Base-by-base conservation (phyloP, 441 rosid species). In the Euphorbia celastroides region DNA sequence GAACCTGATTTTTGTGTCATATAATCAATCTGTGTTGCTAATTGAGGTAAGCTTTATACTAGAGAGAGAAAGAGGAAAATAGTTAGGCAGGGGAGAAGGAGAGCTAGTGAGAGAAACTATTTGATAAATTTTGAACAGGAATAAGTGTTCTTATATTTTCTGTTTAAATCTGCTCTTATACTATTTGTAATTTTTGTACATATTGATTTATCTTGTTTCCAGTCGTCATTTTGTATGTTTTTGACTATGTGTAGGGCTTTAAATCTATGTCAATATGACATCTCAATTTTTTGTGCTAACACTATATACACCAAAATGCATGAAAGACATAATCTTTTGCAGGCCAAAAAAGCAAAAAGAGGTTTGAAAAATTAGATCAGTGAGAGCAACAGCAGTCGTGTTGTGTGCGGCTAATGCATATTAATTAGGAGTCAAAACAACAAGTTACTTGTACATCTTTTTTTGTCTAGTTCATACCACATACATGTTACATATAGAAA, bases 261-360 rank as follows among this genome's bases (percentile, higher is more conserved):
- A 12, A 11, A 6, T 12, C 66, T 17, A 50, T 36, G 70, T 38
- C 50, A 27, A 44, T 36, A 30, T 55, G 11, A 31, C 32, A 58
- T 34, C 2, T 48, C 22, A 38, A 36, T 32, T 54, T n/a, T 46
- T 25, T 36, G 22, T 30, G 19, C 5, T 38, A 28, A 46, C 25
- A 28, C 34, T 42, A 48, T 42, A 55, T n/a, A n/a, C n/a, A n/a
- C n/a, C n/a, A n/a, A n/a, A n/a, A n/a, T n/a, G n/a, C n/a, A 69
- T 66, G 46, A 62, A 75, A 73, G 55, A 27, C 80, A 65, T 36
- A 14, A 42, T 73, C 78, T 62, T 69, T 57, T 57, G 57, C 68
- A 66, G 73, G 65, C 74, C 66, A 60, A 66, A 68, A 74, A 73
- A 44, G 71, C 67, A 32, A 67, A 70, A 64, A 41, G 57, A 64